A percentile compares a stretch with the other conserved stretches of the same genome.
phyloP scores from a whole-genome alignment of 352 stramenopile genomes.

The Thalassiosira hispida region DNA sequence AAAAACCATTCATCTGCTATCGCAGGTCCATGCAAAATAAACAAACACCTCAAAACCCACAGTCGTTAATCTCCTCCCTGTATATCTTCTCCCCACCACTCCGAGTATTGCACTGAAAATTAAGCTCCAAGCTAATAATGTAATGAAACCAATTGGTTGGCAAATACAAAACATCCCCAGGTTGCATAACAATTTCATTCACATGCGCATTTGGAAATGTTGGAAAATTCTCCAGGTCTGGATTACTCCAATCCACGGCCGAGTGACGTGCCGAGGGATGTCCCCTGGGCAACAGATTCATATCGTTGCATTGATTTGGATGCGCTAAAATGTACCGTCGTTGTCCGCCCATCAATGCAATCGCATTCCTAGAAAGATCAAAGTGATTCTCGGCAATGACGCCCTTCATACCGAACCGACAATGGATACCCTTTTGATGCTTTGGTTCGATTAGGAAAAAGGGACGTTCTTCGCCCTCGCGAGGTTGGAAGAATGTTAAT shows the following conservation, averaged over 20 bases:
- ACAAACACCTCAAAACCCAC: slow-evolving; percentile 61
- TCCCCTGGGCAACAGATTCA: slow-evolving; percentile 84
- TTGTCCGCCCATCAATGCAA: slow-evolving; percentile 89
- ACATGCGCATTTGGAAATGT: slow-evolving; percentile 76
- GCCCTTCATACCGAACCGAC: slow-evolving; percentile 89
- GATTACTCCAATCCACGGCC: slow-evolving; percentile 91
- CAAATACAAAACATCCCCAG: slow-evolving; percentile 94
- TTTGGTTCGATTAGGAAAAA: slow-evolving; percentile 87
- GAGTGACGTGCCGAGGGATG: slow-evolving; percentile 92
- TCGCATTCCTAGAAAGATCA: slow-evolving; percentile 89
- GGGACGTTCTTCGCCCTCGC: slow-evolving; percentile 43
- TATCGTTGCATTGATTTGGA: slow-evolving; percentile 89
- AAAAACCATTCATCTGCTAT: too few relatives aligned
- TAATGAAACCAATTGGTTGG: slow-evolving; percentile 96
- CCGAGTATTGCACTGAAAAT: slow-evolving; percentile 86
- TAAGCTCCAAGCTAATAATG: slow-evolving; percentile 88
- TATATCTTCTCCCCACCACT: slow-evolving; percentile 71
- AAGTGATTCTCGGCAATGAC: slow-evolving; percentile 93
- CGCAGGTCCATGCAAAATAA: too few relatives aligned
- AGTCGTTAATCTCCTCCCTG: slow-evolving; percentile 59
- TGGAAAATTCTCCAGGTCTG: slow-evolving; percentile 71
- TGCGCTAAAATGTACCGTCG: slow-evolving; percentile 94
- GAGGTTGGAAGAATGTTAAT: slow-evolving; percentile 91
- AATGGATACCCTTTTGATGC: slow-evolving; percentile 88
- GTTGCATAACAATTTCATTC: slow-evolving; percentile 90